phyloP scores from a whole-genome alignment of 306 rosid species.

The Rosa chinensis region DNA sequence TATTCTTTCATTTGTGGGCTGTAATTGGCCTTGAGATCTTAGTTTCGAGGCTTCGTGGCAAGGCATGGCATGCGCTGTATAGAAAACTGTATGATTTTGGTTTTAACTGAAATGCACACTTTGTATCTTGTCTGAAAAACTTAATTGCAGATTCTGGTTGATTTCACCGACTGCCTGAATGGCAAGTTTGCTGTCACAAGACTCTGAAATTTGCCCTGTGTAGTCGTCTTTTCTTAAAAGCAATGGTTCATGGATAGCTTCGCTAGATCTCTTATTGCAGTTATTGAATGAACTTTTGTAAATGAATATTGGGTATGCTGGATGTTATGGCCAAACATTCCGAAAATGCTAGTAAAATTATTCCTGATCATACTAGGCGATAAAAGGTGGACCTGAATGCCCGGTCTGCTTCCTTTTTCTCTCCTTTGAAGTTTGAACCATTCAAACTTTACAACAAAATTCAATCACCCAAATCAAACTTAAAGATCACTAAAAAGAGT shows the following conservation, averaged over 20 bases:
- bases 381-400: background rate
- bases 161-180: constrained; percentile 27
- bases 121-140: constrained; percentile 8
- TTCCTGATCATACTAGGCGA: background rate
- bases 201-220: background rate
- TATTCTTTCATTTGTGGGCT: constrained; percentile 80
- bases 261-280: background rate
- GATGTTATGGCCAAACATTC: background rate
- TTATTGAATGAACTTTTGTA: background rate
- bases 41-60: constrained; percentile 31
- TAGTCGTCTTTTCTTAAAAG: background rate
- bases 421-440: background rate
- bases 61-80: constrained; percentile 41
- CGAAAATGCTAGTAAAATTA: background rate
- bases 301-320: background rate
- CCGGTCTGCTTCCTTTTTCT: background rate
- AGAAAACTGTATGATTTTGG: constrained; percentile 28
- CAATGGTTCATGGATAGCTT: background rate
- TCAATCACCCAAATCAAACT: background rate
- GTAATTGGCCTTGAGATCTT: constrained; percentile 26
- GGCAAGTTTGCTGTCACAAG: constrained; percentile 30
- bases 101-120: constrained; percentile 24
- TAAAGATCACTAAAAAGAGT: background rate
- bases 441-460: background rate
- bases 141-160: constrained; percentile 20